A percentile compares a stretch with the other conserved stretches of the same genome.
These are phyloP conservation scores for Hypoxylon sp. DNA, from an alignment of 2,329 filamentous ascomycete species.

Conservation along the genomic window DNA sequence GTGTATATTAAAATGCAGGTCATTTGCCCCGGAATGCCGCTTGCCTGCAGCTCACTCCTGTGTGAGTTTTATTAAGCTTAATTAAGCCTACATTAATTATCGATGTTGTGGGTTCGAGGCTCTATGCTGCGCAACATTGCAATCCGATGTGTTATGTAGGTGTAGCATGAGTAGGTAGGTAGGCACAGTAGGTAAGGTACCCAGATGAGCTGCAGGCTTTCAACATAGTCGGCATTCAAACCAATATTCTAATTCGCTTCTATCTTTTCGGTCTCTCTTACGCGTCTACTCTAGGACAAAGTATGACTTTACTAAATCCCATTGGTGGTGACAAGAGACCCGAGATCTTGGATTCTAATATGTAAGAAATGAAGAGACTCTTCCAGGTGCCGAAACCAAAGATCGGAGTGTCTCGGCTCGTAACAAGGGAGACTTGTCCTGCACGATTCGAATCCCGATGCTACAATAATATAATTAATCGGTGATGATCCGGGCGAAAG, in stretches of 20 bases:
- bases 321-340: constrained; percentile 29
- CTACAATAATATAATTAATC: no score
- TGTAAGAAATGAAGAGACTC: constrained; percentile 23
- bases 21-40: constrained; percentile 4
- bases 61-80: constrained; percentile 29
- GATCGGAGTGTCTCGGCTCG: constrained; percentile 17
- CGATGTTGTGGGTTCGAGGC: no score
- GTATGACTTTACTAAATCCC: neutral
- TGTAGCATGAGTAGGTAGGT: neutral
- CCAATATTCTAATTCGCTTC: no score
- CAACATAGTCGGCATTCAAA: no score
- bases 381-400: neutral
- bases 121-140: constrained; percentile 5
- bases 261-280: no score
- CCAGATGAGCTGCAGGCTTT: no score
- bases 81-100: constrained; percentile 11
- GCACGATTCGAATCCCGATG: constrained; percentile 18
- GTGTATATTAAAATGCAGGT: constrained; percentile 5
- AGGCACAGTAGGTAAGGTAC: no score
- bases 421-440: constrained; percentile 8
- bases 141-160: neutral
- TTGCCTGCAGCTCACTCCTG: constrained; percentile 10
- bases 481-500: constrained; percentile 27
- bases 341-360: constrained; percentile 22
- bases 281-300: no score